Evolutionary conservation across 169 alveolate genomes (phyloP).

Genomic region (Cryptosporidium felis): DNA sequence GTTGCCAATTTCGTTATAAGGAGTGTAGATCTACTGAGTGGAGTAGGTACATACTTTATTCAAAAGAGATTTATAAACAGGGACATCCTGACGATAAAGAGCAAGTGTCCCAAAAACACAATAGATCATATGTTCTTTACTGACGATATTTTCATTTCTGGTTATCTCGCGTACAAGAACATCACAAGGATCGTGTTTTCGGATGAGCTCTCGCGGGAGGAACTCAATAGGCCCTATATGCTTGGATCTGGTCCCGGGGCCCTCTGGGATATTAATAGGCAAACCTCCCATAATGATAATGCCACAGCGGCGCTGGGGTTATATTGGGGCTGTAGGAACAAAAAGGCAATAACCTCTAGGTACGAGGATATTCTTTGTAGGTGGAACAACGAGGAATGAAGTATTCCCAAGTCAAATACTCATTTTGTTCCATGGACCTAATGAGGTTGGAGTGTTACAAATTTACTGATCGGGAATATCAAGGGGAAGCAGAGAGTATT

Average conservation of each 20-base stretch:
- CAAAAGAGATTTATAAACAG: conserved; percentile 35
- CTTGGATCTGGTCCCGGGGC: conserved; percentile 73
- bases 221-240: conserved; percentile 44
- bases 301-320: conserved; percentile 60
- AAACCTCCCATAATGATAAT: conserved; percentile 54
- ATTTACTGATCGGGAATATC: too few species aligned
- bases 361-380: conserved; percentile 44
- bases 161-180: conserved; percentile 69
- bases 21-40: conserved; percentile 65
- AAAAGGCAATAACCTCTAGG: not conserved
- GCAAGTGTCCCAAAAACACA: conserved; percentile 57
- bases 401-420: conserved; percentile 1
- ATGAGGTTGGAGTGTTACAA: too few species aligned
- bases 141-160: conserved; percentile 65
- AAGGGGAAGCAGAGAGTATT: not conserved
- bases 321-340: conserved; percentile 58
- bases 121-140: conserved; percentile 55
- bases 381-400: conserved; percentile 23
- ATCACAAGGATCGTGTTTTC: conserved; percentile 63
- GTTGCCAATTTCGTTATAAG: conserved; percentile 46
- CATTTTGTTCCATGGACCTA: too few species aligned
- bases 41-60: conserved; percentile 71
- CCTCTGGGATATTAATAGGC: conserved; percentile 53
- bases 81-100: conserved; percentile 48
- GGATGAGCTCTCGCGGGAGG: not conserved